Conservation (phyloP, 164 flowering plant genomes). For the Euptelea pleiosperma region DNA sequence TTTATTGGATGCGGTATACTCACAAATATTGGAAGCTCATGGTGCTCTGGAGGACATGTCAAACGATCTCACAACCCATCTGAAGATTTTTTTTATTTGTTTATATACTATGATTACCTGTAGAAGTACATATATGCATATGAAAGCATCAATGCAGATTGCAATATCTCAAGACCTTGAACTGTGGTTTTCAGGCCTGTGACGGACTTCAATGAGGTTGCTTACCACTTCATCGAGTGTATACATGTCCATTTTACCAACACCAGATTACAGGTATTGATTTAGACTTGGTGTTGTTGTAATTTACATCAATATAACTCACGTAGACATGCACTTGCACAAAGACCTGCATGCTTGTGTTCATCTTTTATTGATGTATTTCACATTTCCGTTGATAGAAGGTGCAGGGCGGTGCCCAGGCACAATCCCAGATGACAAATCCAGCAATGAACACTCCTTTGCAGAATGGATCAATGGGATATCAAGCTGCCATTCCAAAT, state of each 20-base stretch:
- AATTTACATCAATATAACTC: not conserved
- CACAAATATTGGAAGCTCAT: no score
- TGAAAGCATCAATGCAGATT: no score
- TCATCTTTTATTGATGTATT: slow-evolving; percentile 4
- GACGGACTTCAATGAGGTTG: slow-evolving; percentile 70
- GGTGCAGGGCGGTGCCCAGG: slow-evolving; percentile 29
- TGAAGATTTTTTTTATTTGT: no score
- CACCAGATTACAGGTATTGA: slow-evolving; percentile 46
- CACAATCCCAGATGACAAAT: slow-evolving; percentile 36
- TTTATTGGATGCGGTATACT: no score
- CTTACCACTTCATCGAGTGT: slow-evolving; percentile 77
- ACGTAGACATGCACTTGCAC: not conserved
- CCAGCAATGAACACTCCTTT: slow-evolving; percentile 26
- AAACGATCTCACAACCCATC: no score
- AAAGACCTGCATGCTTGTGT: not conserved
- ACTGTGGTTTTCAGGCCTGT: slow-evolving; percentile 62
- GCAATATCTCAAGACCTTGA: slow-evolving; percentile 1
- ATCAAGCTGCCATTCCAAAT: slow-evolving; percentile 41
- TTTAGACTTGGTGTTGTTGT: not conserved
- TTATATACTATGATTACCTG: no score
- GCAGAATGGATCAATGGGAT: slow-evolving; percentile 22
- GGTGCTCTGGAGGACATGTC: no score
- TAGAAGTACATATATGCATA: no score
- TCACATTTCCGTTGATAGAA: slow-evolving; percentile 18
- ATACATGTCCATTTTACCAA: slow-evolving; percentile 59